These are phyloP conservation scores for Aspergillus sparsus DNA, from an alignment of 495 filamentous ascomycete genomes.

Conservation along the genomic window DNA sequence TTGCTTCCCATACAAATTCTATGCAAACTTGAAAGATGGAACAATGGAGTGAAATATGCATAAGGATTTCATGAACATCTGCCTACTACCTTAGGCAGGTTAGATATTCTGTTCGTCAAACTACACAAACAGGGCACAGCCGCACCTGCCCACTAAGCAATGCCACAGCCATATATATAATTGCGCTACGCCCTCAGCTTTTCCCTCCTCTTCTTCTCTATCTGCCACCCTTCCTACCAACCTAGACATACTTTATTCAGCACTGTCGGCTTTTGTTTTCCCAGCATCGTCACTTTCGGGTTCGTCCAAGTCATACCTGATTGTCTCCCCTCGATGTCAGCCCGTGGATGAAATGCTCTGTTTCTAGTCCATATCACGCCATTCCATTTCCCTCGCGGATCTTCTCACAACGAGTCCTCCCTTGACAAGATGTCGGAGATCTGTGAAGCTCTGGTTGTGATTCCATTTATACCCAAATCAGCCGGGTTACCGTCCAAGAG, in stretches of 20 bases:
- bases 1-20: slow-evolving; percentile 2
- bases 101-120: slow-evolving; percentile 1
- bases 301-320: background rate
- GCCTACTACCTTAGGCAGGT: background rate
- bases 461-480: background rate
- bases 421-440: background rate
- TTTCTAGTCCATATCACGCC: too few species aligned
- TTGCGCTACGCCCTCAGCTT: too few species aligned
- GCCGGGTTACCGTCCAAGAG: background rate
- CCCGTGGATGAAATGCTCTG: background rate
- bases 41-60: background rate
- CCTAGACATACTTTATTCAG: background rate
- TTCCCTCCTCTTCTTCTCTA: background rate
- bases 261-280: background rate
- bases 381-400: background rate
- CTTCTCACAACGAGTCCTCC: background rate
- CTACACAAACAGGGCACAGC: slow-evolving; percentile 4
- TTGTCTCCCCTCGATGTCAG: background rate
- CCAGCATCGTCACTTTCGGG: background rate
- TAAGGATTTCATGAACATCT: background rate
- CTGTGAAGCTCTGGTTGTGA: background rate
- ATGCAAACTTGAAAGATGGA: slow-evolving; percentile 7
- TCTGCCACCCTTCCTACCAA: background rate
- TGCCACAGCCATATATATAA: background rate
- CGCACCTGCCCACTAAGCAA: slow-evolving; percentile 5